Evolutionary conservation across 306 rosid genomes (phyloP).

Genomic region (Gleditsia sinensis): DNA sequence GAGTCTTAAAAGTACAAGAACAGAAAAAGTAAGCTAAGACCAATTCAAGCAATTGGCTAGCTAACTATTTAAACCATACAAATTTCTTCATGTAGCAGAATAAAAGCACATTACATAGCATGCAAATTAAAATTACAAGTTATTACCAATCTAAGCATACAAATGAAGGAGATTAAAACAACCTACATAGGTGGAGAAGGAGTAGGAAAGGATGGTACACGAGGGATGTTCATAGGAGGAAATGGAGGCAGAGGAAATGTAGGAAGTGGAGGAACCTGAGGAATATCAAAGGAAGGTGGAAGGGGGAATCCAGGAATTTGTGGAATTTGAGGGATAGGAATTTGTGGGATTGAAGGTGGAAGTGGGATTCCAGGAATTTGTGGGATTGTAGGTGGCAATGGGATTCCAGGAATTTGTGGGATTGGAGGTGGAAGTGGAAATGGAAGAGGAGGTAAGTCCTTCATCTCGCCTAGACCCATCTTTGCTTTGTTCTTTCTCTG

Average conservation of each 20-base stretch:
- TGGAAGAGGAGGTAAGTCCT: background rate
- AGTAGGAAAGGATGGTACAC: background rate
- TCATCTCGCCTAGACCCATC: background rate
- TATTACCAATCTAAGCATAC: background rate
- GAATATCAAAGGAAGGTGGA: background rate
- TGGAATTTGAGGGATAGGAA: background rate
- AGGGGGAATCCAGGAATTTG: slow-evolving; percentile 1
- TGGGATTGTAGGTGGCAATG: slow-evolving; percentile 8
- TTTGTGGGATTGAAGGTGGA: background rate
- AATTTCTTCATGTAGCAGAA: no score
- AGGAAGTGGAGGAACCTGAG: slow-evolving; percentile 21
- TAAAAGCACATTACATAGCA: background rate
- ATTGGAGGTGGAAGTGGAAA: slow-evolving; percentile 11
- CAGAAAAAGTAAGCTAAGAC: background rate
- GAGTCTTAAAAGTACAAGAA: background rate
- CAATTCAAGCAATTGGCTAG: background rate
- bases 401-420: slow-evolving; percentile 15
- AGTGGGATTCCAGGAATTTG: background rate
- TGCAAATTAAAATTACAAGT: background rate
- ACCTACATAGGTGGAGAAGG: slow-evolving; percentile 15
- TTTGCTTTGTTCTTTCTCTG: background rate
- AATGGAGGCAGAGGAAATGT: background rate
- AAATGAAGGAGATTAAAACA: background rate
- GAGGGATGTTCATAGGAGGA: background rate
- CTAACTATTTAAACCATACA: no score